Evolutionary conservation across 2,329 filamentous ascomycete species (phyloP).

Genomic region (Aspergillus floridensis): DNA sequence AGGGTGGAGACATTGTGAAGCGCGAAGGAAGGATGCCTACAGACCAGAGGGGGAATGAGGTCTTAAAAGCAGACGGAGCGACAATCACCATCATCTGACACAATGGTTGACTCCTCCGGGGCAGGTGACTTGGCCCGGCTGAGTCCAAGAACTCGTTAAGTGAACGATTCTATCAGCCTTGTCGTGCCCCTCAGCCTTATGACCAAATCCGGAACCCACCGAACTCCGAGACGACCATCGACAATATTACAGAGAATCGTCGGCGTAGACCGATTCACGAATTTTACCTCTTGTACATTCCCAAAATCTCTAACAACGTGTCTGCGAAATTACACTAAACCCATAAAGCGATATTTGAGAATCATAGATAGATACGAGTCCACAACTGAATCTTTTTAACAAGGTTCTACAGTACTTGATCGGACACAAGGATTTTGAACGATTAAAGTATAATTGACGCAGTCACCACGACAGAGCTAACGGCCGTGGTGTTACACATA

Average conservation of each 20-base stretch:
- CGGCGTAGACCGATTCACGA: too few relatives aligned
- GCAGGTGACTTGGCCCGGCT: constrained; percentile 4
- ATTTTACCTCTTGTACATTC: too few relatives aligned
- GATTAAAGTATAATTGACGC: constrained; percentile 15
- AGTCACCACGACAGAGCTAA: constrained; percentile 8
- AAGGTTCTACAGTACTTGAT: background rate
- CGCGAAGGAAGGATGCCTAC: background rate
- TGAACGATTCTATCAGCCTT: background rate
- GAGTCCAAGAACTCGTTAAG: background rate
- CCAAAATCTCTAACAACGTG: too few relatives aligned
- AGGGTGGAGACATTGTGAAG: background rate
- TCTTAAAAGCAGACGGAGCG: background rate
- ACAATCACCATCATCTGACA: constrained; percentile 7
- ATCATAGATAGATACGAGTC: too few relatives aligned
- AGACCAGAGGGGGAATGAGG: background rate
- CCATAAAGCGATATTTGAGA: too few relatives aligned
- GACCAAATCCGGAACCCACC: background rate
- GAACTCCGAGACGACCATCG: background rate
- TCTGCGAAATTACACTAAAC: too few relatives aligned
- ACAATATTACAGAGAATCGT: too few relatives aligned
- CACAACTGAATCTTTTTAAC: too few relatives aligned
- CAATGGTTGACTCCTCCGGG: background rate
- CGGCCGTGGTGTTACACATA: constrained; percentile 8
- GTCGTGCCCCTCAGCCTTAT: constrained; percentile 1
- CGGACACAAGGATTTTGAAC: constrained; percentile 3